These are phyloP conservation scores for Sphagnum tenellum DNA, from an alignment of 225 moss, liverwort and hornwort genomes.

Conservation along the genomic window DNA sequence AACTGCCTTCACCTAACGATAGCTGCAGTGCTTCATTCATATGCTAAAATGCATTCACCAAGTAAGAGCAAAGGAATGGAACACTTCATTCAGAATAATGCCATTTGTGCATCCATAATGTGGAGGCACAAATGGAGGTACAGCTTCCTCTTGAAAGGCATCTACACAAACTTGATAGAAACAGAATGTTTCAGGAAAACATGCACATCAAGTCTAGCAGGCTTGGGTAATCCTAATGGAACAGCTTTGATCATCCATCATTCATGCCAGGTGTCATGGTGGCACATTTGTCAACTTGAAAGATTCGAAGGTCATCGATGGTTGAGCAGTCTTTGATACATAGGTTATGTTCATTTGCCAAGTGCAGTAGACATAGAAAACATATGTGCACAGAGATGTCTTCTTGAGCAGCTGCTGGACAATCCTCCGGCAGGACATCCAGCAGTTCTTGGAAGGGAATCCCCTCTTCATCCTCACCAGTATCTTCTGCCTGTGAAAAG, in stretches of 20 bases:
- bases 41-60: too few species aligned
- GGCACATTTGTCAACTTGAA: conserved; percentile 5
- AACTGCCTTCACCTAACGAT: too few species aligned
- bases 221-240: too few species aligned
- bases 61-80: too few species aligned
- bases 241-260: background rate
- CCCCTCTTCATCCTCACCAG: conserved; percentile 32
- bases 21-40: too few species aligned
- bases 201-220: too few species aligned
- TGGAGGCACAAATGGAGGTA: too few species aligned
- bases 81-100: too few species aligned
- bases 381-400: conserved; percentile 89
- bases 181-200: too few species aligned
- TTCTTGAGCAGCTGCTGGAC: conserved; percentile 66
- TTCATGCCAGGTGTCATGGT: background rate
- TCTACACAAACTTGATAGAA: too few species aligned
- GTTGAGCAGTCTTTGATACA: conserved; percentile 56
- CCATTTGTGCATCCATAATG: too few species aligned
- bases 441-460: conserved; percentile 72
- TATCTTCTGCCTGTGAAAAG: conserved; percentile 18
- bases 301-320: conserved; percentile 86
- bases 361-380: conserved; percentile 91
- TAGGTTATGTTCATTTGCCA: conserved; percentile 87
- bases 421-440: conserved; percentile 63
- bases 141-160: too few species aligned